phyloP scores from a whole-genome alignment of 2,329 filamentous ascomycete species.

The Diatrype stigma region DNA sequence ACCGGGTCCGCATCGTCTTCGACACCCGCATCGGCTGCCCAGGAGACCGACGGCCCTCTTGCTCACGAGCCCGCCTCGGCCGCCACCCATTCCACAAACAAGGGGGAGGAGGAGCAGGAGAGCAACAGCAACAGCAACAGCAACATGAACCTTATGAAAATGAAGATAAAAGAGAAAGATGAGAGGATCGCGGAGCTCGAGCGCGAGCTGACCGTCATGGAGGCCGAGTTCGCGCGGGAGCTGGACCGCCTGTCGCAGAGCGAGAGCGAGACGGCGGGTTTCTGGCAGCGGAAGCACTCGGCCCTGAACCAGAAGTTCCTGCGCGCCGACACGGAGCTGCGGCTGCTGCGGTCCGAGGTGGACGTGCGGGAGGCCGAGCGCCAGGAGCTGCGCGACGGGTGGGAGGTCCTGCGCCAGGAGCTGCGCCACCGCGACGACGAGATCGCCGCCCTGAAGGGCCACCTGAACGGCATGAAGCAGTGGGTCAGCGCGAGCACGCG shows the following conservation, averaged over 20 bases:
- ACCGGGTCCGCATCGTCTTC: conserved; percentile 25
- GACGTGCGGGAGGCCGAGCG: conserved; percentile 43
- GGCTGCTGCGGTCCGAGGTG: conserved; percentile 46
- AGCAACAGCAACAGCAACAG: conserved; percentile 16
- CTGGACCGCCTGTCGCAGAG: conserved; percentile 49
- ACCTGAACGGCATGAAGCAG: conserved; percentile 65
- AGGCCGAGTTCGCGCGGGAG: conserved; percentile 49
- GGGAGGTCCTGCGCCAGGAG: conserved; percentile 43
- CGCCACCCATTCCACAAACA: conserved; percentile 12
- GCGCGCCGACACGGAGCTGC: conserved; percentile 49
- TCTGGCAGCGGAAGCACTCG: conserved; percentile 56
- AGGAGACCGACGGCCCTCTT: conserved; percentile 23
- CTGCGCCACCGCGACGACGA: conserved; percentile 52
- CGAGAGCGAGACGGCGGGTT: conserved; percentile 52
- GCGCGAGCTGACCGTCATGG: conserved; percentile 48
- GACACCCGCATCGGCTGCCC: conserved; percentile 26
- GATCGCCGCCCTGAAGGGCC: conserved; percentile 48
- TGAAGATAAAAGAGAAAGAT: conserved; percentile 42
- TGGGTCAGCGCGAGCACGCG: conserved; percentile 66
- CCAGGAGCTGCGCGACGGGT: conserved; percentile 46
- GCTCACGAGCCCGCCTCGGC: conserved; percentile 11
- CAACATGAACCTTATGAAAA: conserved; percentile 17
- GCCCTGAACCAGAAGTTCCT: conserved; percentile 48
- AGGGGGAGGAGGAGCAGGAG: conserved; percentile 3
- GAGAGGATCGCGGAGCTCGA: conserved; percentile 49